Evolutionary conservation across 192 early-diverging fungal genomes (phyloP).

Genomic region (Backusella psychrophila): DNA sequence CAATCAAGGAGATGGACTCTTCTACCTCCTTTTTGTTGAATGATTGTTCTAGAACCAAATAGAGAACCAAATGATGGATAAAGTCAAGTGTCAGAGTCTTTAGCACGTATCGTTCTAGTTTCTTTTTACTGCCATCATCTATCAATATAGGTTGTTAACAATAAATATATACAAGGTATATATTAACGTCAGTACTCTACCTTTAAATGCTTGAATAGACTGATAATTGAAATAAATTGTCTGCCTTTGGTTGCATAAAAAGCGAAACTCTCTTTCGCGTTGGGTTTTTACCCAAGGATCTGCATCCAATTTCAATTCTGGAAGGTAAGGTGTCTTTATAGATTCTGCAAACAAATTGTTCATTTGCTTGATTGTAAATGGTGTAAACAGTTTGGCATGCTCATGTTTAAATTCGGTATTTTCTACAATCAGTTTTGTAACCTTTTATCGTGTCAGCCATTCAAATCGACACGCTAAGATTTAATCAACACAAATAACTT

Average conservation of each 20-base stretch:
- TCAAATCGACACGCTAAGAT: neutral
- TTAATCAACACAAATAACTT: neutral
- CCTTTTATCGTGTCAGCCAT: neutral
- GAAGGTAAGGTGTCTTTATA: neutral
- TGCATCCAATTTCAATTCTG: neutral
- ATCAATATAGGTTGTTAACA: neutral
- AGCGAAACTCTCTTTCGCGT: neutral
- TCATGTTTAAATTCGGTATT: neutral
- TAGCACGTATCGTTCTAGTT: neutral
- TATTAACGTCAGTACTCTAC: neutral
- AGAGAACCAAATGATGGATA: neutral
- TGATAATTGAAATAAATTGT: slow-evolving; percentile 1
- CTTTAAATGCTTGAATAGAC: neutral
- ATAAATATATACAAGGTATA: neutral
- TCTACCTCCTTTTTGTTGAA: slow-evolving; percentile 1
- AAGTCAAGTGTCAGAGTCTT: neutral
- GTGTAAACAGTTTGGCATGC: neutral
- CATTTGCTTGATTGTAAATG: neutral
- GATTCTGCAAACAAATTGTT: neutral
- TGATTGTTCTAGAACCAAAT: slow-evolving; percentile 6
- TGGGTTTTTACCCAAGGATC: neutral
- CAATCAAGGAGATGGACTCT: neutral
- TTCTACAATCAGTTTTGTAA: neutral
- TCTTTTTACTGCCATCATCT: neutral
- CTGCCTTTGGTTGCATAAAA: neutral